Base-by-base conservation (phyloP, 768 basidiomycete species). In the Boletus sp. region DNA sequence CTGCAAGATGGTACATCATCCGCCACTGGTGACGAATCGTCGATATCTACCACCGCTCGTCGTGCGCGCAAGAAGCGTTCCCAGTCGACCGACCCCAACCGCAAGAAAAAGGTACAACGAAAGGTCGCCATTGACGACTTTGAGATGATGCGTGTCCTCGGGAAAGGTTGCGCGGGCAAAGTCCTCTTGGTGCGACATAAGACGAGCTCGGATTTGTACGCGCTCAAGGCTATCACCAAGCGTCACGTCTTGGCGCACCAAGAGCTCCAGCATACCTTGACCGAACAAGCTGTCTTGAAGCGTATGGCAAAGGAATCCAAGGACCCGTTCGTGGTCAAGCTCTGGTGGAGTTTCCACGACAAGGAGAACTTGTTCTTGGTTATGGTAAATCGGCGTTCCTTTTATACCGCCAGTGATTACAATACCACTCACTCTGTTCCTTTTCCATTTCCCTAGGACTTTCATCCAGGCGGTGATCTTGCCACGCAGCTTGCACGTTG, bases 331-430 rank as follows among this genome's bases (percentile, higher is more conserved):
- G 90, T 98, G 49, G 93, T 98, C 56, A 92, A 88, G 70, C 82
- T 99, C 17, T 91, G 93, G 84, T 95, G 91, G 88, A 90, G 90
- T 72, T 99, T 98, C 76, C 95, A 98, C 72, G 95, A 98, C 74
- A 90, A 90, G 74, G 93, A 98, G 70, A 96, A 97, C 67, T 74
- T 98, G 58, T 98, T 95, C 74, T 82, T 99, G 66, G 93, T 98
- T 41, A 95, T 99, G 89, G 90, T 88, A 56, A 62, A 74, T 39
- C 30, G 41, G 46, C 35, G n/a, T 53, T 51, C 58, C 34, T 64
- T 60, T 53, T 54, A 57, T 62, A 51, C 55, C 30, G 44, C 34
- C 42, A 35, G 29, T 47, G 17, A 35, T 50, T 50, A 38, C 47
- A 41, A 29, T 44, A 10, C 9, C 34, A 54, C 45, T 65, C 41